Evolutionary conservation across 208 protist species (phyloP), one percentile per base, ranked within the genome.

Genomic region (Naegleria fowleri): DNA sequence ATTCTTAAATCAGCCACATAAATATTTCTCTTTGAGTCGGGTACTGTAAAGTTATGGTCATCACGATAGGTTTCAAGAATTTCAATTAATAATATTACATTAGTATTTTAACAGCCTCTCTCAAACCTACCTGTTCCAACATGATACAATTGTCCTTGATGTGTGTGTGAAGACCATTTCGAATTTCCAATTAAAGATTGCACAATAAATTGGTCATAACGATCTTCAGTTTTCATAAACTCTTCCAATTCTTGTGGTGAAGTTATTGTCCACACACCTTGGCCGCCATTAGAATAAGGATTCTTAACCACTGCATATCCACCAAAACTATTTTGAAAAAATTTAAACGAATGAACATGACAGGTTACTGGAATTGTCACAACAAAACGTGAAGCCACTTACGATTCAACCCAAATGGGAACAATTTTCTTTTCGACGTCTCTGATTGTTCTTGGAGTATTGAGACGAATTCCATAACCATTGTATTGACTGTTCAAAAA

Each of bases 121-220:
- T 7, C 1, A 48, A 48, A 48, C 43, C 1, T 48, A 48, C 43
- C 43, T 48, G 43, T 94, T 38, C 93, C 93, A 48, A 94, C 93
- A 48, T 93, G 92, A 67, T 93, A 93, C 5, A 93, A 41, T 38
- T 29, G 4, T 29, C 67, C 48, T 33, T 38, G 40, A 16, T 84
- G 38, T 90, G 51, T 83, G 36, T 58, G 40, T 2, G 39, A 87
- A 58, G 67, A 91, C 94, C 94, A 96, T 39, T 90, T 90, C n/a
- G 41, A 41, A 91, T 96, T 95, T n/a, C 94, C 94, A 39, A 96
- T 92, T 55, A 96, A 92, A 41, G 86, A 67, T 88, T 96, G 94
- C 36, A 96, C 94, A 88, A 96, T 96, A 90, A 92, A 96, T 76
- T 95, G 41, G 85, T 96, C 94, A 59, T 96, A 96, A 33, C 55